These are phyloP conservation scores for Mallotus japonicus DNA, from an alignment of 441 rosid genomes.

Conservation along the genomic window DNA sequence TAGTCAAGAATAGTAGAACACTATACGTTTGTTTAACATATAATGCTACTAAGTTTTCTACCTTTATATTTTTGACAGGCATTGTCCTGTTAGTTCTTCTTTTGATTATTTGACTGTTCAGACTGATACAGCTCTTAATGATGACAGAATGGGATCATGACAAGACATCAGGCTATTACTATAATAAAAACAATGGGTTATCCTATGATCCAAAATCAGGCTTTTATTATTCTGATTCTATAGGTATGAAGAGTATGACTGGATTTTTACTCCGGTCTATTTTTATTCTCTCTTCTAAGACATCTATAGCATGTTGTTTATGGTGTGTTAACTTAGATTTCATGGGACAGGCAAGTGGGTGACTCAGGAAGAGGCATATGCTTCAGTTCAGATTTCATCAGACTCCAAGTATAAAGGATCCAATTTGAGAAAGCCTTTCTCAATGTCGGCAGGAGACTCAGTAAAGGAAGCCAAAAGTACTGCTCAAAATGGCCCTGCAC, in stretches of 20 bases:
- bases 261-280: slow-evolving; percentile 1
- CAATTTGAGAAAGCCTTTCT: slow-evolving; percentile 34
- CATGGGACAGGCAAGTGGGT: slow-evolving; percentile 85
- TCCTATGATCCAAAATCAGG: slow-evolving; percentile 79
- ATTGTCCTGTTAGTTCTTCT: slow-evolving; percentile 7
- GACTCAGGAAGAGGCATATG: slow-evolving; percentile 75
- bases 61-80: slow-evolving; percentile 6
- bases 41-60: background rate
- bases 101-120: slow-evolving; percentile 26
- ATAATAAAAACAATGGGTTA: slow-evolving; percentile 53
- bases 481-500: slow-evolving; percentile 40
- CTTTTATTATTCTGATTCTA: slow-evolving; percentile 75
- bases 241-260: slow-evolving; percentile 46
- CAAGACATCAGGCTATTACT: slow-evolving; percentile 66
- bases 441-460: slow-evolving; percentile 33
- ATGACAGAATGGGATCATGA: slow-evolving; percentile 78
- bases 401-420: slow-evolving; percentile 40
- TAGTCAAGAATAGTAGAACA: background rate
- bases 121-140: slow-evolving; percentile 37
- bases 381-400: slow-evolving; percentile 42
- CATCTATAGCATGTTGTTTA: slow-evolving; percentile 6
- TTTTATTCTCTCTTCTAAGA: background rate
- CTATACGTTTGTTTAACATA: background rate
- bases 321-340: slow-evolving; percentile 27
- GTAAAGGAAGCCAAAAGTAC: slow-evolving; percentile 31